Percentiles rank a stretch among this genome's conserved stretches.
Evolutionary conservation across 768 basidiomycete genomes (phyloP).

Genomic region (Pleurotus pulmonarius): DNA sequence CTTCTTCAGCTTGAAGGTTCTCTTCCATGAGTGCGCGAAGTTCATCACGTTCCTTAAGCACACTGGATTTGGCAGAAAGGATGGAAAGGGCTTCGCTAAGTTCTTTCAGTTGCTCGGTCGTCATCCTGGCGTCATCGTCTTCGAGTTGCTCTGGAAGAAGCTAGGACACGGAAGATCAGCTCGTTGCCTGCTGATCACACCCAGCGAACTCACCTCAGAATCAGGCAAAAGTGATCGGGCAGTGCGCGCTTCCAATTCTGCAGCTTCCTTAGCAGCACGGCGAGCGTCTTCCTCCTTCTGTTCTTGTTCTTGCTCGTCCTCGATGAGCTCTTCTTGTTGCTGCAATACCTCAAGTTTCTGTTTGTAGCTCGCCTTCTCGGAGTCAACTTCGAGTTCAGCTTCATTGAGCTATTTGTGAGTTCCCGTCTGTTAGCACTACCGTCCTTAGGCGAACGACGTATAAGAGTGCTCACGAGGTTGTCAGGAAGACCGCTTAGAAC

Average conservation of each 20-base stretch:
- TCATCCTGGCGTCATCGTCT: constrained; percentile 89
- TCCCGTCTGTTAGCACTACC: constrained; percentile 6
- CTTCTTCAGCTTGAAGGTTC: constrained; percentile 86
- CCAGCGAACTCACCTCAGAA: constrained; percentile 59
- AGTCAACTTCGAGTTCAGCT: constrained; percentile 94
- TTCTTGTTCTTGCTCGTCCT: constrained; percentile 98
- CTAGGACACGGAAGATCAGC: constrained; percentile 27
- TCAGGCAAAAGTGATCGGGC: constrained; percentile 86
- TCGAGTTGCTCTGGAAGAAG: constrained; percentile 58
- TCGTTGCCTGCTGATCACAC: no score
- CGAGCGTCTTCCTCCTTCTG: constrained; percentile 93
- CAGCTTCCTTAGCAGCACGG: constrained; percentile 76
- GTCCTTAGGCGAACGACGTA: neutral
- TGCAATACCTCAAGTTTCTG: constrained; percentile 97
- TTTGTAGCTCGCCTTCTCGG: constrained; percentile 92
- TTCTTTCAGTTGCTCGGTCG: constrained; percentile 91
- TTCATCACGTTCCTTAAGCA: constrained; percentile 94
- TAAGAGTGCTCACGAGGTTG: constrained; percentile 65
- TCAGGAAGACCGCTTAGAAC: constrained; percentile 93
- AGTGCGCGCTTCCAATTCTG: constrained; percentile 72
- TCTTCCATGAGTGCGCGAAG: constrained; percentile 90
- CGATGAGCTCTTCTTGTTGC: constrained; percentile 98
- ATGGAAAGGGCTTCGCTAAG: constrained; percentile 88
- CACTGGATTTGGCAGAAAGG: constrained; percentile 89
- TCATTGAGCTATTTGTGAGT: constrained; percentile 72